Conservation (phyloP, 257 asterid genomes). For the Przewalskia tangutica region DNA sequence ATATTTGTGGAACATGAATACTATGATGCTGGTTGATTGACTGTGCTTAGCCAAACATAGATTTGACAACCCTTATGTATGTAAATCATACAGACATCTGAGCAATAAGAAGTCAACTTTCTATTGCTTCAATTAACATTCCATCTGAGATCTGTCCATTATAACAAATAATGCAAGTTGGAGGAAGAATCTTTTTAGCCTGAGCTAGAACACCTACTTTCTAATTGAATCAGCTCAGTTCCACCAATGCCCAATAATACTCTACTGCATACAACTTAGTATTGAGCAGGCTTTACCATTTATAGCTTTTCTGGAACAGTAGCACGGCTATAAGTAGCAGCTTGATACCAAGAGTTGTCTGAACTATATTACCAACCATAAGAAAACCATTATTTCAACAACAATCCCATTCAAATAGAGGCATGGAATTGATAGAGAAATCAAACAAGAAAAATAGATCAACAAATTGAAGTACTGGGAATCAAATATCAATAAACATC, state of each 20-base stretch:
- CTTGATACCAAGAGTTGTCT: not conserved
- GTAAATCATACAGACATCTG: not conserved
- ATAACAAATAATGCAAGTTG: not conserved
- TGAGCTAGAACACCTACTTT: not conserved
- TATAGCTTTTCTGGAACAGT: not conserved
- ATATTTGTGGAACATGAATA: not conserved
- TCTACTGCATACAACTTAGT: not conserved
- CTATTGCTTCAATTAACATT: not conserved
- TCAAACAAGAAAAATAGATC: not conserved
- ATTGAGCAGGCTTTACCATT: not conserved
- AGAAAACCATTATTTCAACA: not conserved
- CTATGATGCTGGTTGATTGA: not conserved
- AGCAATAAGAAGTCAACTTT: not conserved
- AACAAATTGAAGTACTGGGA: not conserved
- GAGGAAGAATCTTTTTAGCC: not conserved
- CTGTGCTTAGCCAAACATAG: not conserved
- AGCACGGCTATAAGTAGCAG: not conserved
- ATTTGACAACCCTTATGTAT: not conserved
- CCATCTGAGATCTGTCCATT: not conserved
- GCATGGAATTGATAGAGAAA: not conserved
- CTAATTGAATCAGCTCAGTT: not conserved
- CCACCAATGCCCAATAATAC: not conserved
- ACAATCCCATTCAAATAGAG: not conserved
- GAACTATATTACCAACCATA: not conserved
- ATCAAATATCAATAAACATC: not conserved